A percentile compares a stretch with the other conserved stretches of the same genome.
phyloP scores from a whole-genome alignment of 2,329 filamentous ascomycete species.

The Calonectria multiphialidica region DNA sequence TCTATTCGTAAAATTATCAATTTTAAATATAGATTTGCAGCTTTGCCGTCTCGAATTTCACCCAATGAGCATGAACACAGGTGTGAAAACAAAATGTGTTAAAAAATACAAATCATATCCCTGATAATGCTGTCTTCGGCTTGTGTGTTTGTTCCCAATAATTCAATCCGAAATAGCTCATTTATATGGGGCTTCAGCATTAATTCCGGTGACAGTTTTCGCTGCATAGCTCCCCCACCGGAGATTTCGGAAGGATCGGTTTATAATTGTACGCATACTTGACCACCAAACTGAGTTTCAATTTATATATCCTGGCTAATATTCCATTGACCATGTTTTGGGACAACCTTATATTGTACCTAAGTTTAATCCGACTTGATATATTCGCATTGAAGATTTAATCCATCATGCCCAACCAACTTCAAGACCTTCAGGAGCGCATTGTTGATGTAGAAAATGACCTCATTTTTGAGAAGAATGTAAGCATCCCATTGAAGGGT shows the following conservation, averaged over 20 bases:
- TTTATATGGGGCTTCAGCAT: too few relatives aligned
- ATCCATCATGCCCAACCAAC: not conserved
- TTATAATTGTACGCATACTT: not conserved
- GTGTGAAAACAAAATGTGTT: too few relatives aligned
- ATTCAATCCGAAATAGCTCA: too few relatives aligned
- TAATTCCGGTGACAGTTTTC: not conserved
- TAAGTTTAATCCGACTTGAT: too few relatives aligned
- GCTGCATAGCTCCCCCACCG: not conserved
- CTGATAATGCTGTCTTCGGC: too few relatives aligned
- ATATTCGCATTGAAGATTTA: not conserved
- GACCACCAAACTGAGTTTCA: not conserved
- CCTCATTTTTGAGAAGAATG: not conserved
- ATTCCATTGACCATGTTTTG: not conserved
- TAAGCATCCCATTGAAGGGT: not conserved
- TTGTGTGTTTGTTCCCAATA: too few relatives aligned
- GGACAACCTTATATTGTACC: too few relatives aligned
- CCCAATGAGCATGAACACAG: too few relatives aligned
- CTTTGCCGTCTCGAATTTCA: too few relatives aligned
- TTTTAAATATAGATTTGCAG: too few relatives aligned
- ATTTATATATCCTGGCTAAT: not conserved
- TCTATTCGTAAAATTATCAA: too few relatives aligned
- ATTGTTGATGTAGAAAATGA: not conserved
- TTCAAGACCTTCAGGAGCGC: not conserved
- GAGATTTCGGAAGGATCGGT: not conserved
- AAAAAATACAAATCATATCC: too few relatives aligned